These are phyloP conservation scores for Udeniomyces megalosporus DNA, from an alignment of 768 basidiomycete genomes.

Conservation along the genomic window DNA sequence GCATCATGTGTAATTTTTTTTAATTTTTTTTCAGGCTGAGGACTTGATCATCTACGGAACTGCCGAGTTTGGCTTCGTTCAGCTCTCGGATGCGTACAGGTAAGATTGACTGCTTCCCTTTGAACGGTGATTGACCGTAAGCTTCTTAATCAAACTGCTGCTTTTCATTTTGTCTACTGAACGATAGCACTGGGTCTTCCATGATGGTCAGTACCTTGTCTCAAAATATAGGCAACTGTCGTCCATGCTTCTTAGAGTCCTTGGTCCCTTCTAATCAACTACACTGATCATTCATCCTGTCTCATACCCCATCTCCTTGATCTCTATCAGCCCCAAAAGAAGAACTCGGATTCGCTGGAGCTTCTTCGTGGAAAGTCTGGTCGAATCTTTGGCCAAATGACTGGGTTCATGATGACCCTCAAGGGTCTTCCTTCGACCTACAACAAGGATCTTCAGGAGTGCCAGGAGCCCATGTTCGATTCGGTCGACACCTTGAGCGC, in stretches of 20 bases:
- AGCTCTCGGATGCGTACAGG: slow-evolving; percentile 96
- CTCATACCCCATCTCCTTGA: neutral
- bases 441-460: slow-evolving; percentile 98
- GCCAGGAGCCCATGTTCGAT: slow-evolving; percentile 95
- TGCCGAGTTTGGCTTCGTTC: slow-evolving; percentile 91
- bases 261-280: neutral
- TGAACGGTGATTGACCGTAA: neutral
- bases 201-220: slow-evolving; percentile 58
- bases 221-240: slow-evolving; percentile 58
- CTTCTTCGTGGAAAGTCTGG: slow-evolving; percentile 89
- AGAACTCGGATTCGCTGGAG: slow-evolving; percentile 60
- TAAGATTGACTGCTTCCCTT: slow-evolving; percentile 28
- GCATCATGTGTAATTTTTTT: too few relatives aligned
- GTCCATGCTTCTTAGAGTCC: neutral
- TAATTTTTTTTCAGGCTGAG: slow-evolving; percentile 40
- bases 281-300: too few relatives aligned
- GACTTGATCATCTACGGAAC: slow-evolving; percentile 93
- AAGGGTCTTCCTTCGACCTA: slow-evolving; percentile 97
- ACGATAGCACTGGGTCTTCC: slow-evolving; percentile 84
- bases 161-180: neutral
- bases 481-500: slow-evolving; percentile 75
- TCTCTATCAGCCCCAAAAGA: neutral
- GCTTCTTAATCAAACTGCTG: neutral
- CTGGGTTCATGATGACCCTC: slow-evolving; percentile 91
- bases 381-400: slow-evolving; percentile 88